These are phyloP conservation scores for Haberlea rhodopensis DNA, from an alignment of 257 asterid species.

Conservation along the genomic window DNA sequence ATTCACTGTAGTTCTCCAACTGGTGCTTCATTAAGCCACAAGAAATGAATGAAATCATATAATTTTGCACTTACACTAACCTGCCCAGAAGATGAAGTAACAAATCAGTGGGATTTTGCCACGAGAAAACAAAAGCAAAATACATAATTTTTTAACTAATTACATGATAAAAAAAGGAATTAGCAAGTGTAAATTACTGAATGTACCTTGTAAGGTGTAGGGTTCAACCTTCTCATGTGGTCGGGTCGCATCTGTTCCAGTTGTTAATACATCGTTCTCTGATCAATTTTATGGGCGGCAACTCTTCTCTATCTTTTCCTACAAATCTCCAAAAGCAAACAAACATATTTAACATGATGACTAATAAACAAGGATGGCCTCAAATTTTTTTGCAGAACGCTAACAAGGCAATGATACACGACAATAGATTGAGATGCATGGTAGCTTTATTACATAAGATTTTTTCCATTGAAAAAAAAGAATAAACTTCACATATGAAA, in stretches of 20 bases:
- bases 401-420: no score
- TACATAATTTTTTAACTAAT: background rate
- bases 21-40: conserved; percentile 97
- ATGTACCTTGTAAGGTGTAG: conserved; percentile 94
- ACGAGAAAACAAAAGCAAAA: background rate
- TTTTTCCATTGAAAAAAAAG: background rate
- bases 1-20: conserved; percentile 86
- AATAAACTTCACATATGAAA: background rate
- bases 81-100: conserved; percentile 35
- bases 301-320: conserved; percentile 67
- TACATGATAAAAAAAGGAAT: background rate
- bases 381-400: no score
- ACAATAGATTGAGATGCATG: no score
- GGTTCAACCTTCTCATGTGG: conserved; percentile 97
- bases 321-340: conserved; percentile 18
- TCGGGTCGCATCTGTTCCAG: conserved; percentile 84
- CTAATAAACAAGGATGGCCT: conserved; percentile 13
- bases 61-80: conserved; percentile 91
- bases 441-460: no score
- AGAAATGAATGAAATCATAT: conserved; percentile 89
- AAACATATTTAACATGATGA: background rate
- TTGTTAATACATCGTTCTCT: conserved; percentile 74
- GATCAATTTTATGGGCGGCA: conserved; percentile 54
- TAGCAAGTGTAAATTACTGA: background rate
- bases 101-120: conserved; percentile 2